Evolutionary conservation across 148 eudicot species (phyloP), one percentile per base, ranked within the genome.

Genomic region (Fagopyrum esculentum): DNA sequence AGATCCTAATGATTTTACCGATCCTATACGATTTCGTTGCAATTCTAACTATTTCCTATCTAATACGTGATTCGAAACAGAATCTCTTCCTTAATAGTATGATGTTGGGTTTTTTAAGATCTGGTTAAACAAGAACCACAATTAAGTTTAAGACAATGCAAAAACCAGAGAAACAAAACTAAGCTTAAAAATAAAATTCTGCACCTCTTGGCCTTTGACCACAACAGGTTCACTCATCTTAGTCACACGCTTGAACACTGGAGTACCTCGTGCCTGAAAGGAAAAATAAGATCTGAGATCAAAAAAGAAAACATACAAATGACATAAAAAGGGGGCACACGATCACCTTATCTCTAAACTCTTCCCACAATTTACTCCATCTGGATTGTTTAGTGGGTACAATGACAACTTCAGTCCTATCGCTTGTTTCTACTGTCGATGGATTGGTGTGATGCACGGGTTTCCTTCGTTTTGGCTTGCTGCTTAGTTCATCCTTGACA

Each of bases 161-260:
- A 17, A 10, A 59, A 59, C 29, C 26, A 19, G 17, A 59, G 11
- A 8, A 6, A 3, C 4, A 59, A 59, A 59, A 13, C n/a, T 56
- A n/a, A 4, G 35, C 30, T 19, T 59, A 17, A 59, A 1, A 29
- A 66, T 35, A 35, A 35, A 35, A 35, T 35, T 1, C 71, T 45
- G 50, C 87, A 95, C 99, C 99, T 95, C 99, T 79, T 95, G 93
- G 81, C 93, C 82, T 85, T 90, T 94, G 17, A 51, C 76, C 81
- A 90, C 85, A 43, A 89, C 93, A 63, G 99, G 99, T 77, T 95
- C 93, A 77, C 99, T 86, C 51, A 90, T 71, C 79, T 84, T 88
- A 45, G 86, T 85, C 77, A 80, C 78, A 7, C 89, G 92, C 89
- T 90, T 95, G 82, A 86, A 90, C 76, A 89, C 66, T 29, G 96